Evolutionary conservation across 1,139 yeast species (phyloP).

Genomic region (Debaryomycetaceae sp.): DNA sequence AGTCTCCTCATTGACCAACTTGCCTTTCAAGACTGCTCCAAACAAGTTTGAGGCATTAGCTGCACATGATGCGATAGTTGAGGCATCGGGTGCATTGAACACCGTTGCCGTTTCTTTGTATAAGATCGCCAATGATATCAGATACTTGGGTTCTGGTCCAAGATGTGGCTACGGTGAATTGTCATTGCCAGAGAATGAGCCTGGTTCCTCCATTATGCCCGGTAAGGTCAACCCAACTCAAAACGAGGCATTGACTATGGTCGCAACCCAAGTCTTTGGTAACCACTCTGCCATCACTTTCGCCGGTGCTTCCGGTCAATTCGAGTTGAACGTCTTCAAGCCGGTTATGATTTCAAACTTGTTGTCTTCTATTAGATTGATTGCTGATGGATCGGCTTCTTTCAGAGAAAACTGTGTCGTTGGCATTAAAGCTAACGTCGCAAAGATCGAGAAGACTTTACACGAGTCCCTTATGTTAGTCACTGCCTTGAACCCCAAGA

Average conservation of each 20-base stretch:
- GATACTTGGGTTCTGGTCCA: constrained; percentile 98
- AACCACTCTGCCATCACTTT: constrained; percentile 93
- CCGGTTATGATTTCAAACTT: constrained; percentile 92
- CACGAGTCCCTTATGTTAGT: constrained; percentile 97
- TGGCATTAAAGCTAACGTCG: constrained; percentile 86
- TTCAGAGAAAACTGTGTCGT: constrained; percentile 94
- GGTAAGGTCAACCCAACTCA: constrained; percentile 99
- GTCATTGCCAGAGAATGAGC: constrained; percentile 94
- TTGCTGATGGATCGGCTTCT: constrained; percentile 86
- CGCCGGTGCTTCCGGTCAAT: constrained; percentile 98
- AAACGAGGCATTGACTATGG: constrained; percentile 98
- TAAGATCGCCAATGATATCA: constrained; percentile 96
- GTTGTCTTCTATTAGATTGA: constrained; percentile 77
- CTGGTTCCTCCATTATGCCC: constrained; percentile 99
- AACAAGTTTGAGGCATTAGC: constrained; percentile 98
- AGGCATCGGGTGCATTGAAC: constrained; percentile 95
- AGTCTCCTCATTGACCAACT: constrained; percentile 80
- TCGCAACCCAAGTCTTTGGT: constrained; percentile 95
- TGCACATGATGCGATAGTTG: constrained; percentile 97
- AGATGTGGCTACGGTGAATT: constrained; percentile 99
- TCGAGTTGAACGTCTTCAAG: constrained; percentile 96
- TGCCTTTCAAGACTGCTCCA: constrained; percentile 90
- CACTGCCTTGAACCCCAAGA: constrained; percentile 97
- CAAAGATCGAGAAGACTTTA: constrained; percentile 79
- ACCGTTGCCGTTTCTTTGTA: constrained; percentile 88